Conservation (phyloP, 495 filamentous ascomycete genomes). For the Melanomma pulvis-pyrius region DNA sequence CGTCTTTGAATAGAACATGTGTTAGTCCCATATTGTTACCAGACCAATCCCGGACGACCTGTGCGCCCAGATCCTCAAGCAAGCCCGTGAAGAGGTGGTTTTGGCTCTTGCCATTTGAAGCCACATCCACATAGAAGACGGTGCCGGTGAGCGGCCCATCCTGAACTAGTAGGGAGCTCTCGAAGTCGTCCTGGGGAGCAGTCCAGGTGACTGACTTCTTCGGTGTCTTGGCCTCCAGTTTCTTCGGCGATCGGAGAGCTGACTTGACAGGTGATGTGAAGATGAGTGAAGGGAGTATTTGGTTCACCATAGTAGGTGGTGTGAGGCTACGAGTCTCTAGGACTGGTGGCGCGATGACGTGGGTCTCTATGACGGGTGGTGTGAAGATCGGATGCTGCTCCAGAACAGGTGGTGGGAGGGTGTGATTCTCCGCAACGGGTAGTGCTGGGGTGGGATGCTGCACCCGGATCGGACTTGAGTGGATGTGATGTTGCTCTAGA, state of each 20-base stretch:
- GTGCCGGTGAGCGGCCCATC: conserved; percentile 55
- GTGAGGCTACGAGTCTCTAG: background rate
- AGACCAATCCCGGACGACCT: conserved; percentile 77
- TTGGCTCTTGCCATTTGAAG: conserved; percentile 71
- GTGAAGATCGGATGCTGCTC: background rate
- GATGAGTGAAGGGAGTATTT: background rate
- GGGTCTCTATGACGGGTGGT: background rate
- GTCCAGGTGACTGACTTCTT: conserved; percentile 36
- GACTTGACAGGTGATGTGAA: conserved; percentile 15
- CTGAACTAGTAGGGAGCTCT: background rate
- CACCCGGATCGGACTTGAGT: no score
- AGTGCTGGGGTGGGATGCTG: no score
- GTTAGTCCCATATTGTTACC: conserved; percentile 73
- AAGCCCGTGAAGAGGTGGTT: conserved; percentile 82
- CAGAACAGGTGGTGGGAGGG: background rate
- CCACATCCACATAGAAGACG: conserved; percentile 90
- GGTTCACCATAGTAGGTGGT: background rate
- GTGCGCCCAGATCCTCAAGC: conserved; percentile 81
- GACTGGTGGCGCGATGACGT: background rate
- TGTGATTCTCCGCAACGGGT: background rate
- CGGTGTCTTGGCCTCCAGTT: conserved; percentile 14
- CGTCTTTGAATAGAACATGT: conserved; percentile 95
- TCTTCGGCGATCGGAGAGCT: conserved; percentile 26
- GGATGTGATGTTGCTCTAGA: no score
- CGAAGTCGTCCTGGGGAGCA: background rate